Evolutionary conservation across 73 alveolate genomes (phyloP).

Genomic region (Paramecium sexaurelia): DNA sequence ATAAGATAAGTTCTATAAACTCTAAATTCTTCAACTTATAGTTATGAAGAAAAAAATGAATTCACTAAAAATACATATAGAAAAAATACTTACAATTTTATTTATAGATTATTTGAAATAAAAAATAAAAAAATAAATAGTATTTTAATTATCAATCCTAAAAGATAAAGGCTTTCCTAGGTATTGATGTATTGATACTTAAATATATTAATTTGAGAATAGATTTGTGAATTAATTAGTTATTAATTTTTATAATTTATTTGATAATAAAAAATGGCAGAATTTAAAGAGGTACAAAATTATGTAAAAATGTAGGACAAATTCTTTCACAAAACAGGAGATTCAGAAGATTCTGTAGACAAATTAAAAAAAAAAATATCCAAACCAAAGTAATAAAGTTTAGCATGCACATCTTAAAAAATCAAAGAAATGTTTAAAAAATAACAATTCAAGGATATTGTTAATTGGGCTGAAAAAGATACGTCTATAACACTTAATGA

Average conservation of each 20-base stretch:
- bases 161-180: no score
- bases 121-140: no score
- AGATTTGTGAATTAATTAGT: not conserved
- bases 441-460: constrained; percentile 2
- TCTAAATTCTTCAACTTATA: no score
- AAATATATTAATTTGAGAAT: no score
- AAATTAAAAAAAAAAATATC: constrained; percentile 23
- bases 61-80: no score
- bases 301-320: not conserved
- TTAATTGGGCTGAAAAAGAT: constrained; percentile 40
- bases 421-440: not conserved
- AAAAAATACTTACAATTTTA: no score
- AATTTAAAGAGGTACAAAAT: not conserved
- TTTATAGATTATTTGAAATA: no score
- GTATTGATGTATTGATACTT: no score
- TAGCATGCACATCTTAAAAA: not conserved
- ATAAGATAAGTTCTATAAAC: no score
- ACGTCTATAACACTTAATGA: not conserved
- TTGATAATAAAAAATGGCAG: constrained; percentile 6
- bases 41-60: no score
- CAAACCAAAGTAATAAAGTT: not conserved
- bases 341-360: constrained; percentile 7
- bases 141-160: no score
- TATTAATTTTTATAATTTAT: not conserved
- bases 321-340: not conserved